Evolutionary conservation across 352 stramenopile species (phyloP).

Genomic region (Phytopythium mirpurense): DNA sequence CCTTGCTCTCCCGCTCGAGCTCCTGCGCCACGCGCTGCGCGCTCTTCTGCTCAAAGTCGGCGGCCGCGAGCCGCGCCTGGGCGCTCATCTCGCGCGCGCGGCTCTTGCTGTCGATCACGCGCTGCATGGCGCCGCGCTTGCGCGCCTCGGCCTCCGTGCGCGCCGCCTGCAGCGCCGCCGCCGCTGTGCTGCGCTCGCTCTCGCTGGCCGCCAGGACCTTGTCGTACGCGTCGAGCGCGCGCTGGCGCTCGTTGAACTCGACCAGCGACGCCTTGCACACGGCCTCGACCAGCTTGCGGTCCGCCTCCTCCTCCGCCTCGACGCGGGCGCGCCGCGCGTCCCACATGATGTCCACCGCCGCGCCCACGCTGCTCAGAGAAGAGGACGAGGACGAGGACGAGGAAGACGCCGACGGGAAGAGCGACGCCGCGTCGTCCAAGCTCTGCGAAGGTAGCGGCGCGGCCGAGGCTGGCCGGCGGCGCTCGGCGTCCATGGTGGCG

Average conservation of each 20-base stretch:
- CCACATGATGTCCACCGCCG: conserved; percentile 54
- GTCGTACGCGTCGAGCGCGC: conserved; percentile 49
- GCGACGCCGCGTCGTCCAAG: background rate
- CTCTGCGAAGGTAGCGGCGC: background rate
- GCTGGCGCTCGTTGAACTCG: conserved; percentile 69
- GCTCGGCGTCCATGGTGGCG: conserved; percentile 11
- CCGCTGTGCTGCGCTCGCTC: conserved; percentile 23
- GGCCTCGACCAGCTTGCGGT: conserved; percentile 73
- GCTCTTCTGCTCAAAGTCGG: conserved; percentile 54
- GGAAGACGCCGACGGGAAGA: background rate
- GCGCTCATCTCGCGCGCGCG: conserved; percentile 51
- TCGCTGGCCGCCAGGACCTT: conserved; percentile 27
- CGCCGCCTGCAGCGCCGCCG: conserved; percentile 28
- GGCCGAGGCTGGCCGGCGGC: conserved; percentile 8
- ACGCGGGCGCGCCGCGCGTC: conserved; percentile 46
- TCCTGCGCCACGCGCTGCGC: conserved; percentile 49
- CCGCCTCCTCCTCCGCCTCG: conserved; percentile 47
- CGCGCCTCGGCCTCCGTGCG: conserved; percentile 44
- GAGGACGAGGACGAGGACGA: background rate
- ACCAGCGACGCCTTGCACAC: conserved; percentile 73
- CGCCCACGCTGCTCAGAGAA: conserved; percentile 18
- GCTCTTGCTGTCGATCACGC: conserved; percentile 67
- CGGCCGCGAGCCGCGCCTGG: conserved; percentile 56
- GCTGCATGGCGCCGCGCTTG: conserved; percentile 68
- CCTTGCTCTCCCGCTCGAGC: conserved; percentile 33